Base-by-base conservation (phyloP, 768 basidiomycete genomes). In the Auriscalpium orientale region DNA sequence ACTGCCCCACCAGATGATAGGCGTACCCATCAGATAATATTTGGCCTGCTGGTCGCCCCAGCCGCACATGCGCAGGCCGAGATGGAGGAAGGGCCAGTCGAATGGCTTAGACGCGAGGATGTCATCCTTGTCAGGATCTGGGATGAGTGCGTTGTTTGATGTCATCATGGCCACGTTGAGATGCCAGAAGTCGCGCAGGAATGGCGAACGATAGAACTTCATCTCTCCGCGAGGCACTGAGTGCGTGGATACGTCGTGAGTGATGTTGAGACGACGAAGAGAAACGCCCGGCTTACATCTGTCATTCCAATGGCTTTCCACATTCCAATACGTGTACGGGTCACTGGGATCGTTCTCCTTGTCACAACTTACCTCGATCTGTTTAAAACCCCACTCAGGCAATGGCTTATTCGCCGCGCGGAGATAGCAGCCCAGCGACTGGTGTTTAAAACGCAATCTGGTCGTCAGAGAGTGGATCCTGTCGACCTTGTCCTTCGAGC, bases 101-200 rank as follows among this genome's bases (percentile, higher is more conserved):
- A 80, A 79, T 0, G 95, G 95, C 63, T 80, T 83, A 36, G 93
- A 95, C 0, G 95, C 97, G 51, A 99, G 83, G 66, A 98, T 92
- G 68, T 99, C 97, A 64, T 95, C 92, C 72, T 98, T 98, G 77
- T 99, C 97, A 0, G 95, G 93, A 65, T 99, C 94, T 1, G 97
- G 97, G 43, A 98, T 70, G 54, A 99, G 85, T 0, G 97, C 95
- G 67, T 99, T 99, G 75, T 99, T 99, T 5, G 97, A 98, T 0
- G 95, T 97, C 91, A 95, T 94, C 97, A 99, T 99, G 8, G 95
- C 97, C 22, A 99, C 92, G 66, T 99, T 99, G 55, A 99, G 82
- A 68, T 99, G 95, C 86, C 92, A 95, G 72, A 99, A 99, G 73
- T 99, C 95, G 51, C 89, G 85, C 47, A 95, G 73, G 80, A 99